Evolutionary conservation across 228 moss, liverwort and hornwort species (phyloP).

Genomic region (Sphagnum fallax): DNA sequence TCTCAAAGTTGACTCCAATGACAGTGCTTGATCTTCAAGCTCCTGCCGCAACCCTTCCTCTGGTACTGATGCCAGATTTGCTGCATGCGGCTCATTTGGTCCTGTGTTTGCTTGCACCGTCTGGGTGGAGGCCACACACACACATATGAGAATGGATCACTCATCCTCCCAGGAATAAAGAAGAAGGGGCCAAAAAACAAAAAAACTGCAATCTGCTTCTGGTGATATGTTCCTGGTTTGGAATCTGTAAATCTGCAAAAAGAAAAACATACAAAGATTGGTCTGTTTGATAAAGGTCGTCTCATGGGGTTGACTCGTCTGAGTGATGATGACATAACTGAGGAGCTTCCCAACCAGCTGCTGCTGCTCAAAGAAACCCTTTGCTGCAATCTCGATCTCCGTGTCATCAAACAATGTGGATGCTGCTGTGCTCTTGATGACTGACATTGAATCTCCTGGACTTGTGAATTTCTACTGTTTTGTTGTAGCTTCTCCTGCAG

Average conservation of each 20-base stretch:
- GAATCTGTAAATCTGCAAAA: background rate
- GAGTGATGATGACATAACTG: conserved; percentile 15
- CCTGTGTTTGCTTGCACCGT: conserved; percentile 67
- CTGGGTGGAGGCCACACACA: conserved; percentile 6
- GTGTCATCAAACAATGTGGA: conserved; percentile 17
- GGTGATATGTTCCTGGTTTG: background rate
- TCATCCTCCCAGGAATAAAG: background rate
- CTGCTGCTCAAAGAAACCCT: conserved; percentile 20
- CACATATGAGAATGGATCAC: background rate
- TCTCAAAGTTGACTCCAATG: conserved; percentile 39
- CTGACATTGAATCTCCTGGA: conserved; percentile 7
- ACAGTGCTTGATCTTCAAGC: conserved; percentile 45
- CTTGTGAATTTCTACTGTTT: conserved; percentile 3
- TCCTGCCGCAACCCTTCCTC: conserved; percentile 71
- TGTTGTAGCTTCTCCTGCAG: conserved; percentile 16
- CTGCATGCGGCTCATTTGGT: conserved; percentile 91
- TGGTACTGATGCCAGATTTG: conserved; percentile 82
- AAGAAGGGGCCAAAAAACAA: background rate
- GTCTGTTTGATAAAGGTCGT: conserved; percentile 27
- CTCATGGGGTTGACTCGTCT: conserved; percentile 13
- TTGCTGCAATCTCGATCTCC: conserved; percentile 23
- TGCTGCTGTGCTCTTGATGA: conserved; percentile 14
- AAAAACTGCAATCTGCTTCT: background rate
- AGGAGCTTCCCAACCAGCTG: conserved; percentile 26
- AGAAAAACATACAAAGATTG: conserved; percentile 38